Conservation (phyloP, 1,284 basidiomycete species). For the Cryptococcus jaspeensis region DNA sequence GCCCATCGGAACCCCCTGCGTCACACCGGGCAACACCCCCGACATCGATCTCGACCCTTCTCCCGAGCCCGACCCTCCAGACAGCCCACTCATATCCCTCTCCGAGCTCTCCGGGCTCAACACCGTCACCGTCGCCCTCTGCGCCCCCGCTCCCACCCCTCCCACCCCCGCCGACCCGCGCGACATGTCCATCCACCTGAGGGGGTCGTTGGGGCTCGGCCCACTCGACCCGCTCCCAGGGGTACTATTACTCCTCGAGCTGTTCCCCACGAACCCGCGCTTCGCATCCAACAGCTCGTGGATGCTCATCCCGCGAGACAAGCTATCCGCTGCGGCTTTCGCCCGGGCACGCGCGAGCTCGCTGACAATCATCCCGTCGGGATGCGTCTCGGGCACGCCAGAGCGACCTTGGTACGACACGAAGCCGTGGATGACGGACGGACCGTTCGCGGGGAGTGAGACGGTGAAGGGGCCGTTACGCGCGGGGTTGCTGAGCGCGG, state of each 20-base stretch:
- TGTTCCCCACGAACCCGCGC: conserved; percentile 4
- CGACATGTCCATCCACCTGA: background rate
- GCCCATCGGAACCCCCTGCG: background rate
- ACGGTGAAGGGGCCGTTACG: background rate
- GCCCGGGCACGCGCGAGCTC: background rate
- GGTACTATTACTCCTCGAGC: background rate
- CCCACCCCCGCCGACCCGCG: background rate
- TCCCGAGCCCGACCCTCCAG: background rate
- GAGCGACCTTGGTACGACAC: background rate
- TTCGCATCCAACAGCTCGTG: conserved; percentile 5
- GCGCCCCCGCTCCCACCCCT: background rate
- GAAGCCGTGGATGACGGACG: background rate
- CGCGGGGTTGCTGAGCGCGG: background rate
- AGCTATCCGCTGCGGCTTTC: background rate
- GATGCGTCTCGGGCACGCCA: conserved; percentile 5
- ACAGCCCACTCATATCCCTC: background rate
- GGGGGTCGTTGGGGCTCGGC: conserved; percentile 9
- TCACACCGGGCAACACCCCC: background rate
- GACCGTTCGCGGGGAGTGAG: background rate
- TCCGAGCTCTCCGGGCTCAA: background rate
- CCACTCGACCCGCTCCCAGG: conserved; percentile 5
- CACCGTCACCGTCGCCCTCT: background rate
- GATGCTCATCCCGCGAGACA: background rate
- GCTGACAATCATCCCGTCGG: conserved; percentile 4
- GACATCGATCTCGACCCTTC: background rate